Evolutionary conservation across 2,329 filamentous ascomycete species (phyloP), one percentile per base, ranked within the genome.

Genomic region (Pyricularia grisea): DNA sequence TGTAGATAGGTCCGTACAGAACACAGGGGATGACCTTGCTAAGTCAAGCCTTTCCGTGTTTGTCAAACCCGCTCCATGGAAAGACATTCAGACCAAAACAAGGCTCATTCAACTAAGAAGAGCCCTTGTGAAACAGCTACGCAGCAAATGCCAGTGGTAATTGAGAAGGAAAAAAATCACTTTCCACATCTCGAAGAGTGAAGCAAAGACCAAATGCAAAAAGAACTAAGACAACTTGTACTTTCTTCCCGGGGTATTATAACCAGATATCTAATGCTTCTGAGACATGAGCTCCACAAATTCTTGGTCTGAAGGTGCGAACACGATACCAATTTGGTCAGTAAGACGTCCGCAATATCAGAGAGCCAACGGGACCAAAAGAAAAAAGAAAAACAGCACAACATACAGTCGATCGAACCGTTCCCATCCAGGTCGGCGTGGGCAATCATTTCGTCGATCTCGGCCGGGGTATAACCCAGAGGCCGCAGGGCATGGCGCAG

Each of bases 381-480:
- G n/a, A 25, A 3, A 11, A 61, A 25, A 61, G 11, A 27, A 61
- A 58, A 12, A n/a, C n/a, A n/a, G n/a, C n/a, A 23, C 5, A 2
- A 61, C 74, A 77, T 77, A 88, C 87, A 90, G 77, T 89, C 87
- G 77, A 90, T 89, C 72, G 83, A 81, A 70, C 87, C 87, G 74
- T 89, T 86, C 60, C 85, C 86, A 75, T 90, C 85, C 80, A 87
- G 84, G 74, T 90, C 87, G 72, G 87, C 87, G 79, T 88, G 85
- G 74, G 84, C 79, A 75, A 90, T 86, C 87, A 89, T 89, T 79
- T 88, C 85, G 71, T 88, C 85, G 70, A 89, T 84, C 79, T 90
- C 86, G 63, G 85, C 85, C 73, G 89, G 86, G 67, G 85, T 87
- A 76, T 89, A 78, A 72, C 87, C 87, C 69, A 89, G 86, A 28